Percentiles rank a stretch among this genome's conserved stretches.
phyloP scores from a whole-genome alignment of 345 rosid genomes.

The Linum tenue region DNA sequence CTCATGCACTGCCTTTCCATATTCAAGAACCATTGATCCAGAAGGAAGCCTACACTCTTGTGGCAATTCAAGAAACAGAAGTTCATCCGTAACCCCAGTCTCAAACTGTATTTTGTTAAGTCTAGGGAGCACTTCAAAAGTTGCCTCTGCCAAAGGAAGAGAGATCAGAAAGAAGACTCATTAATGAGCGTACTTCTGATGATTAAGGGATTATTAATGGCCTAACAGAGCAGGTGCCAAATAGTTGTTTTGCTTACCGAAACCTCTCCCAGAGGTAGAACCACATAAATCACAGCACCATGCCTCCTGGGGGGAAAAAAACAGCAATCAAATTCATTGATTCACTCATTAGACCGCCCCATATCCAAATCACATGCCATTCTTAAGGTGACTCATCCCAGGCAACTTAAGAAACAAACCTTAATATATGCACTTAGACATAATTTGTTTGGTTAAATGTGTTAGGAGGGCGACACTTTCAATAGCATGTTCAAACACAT shows the following conservation, averaged over 20 bases:
- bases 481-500: too few relatives aligned
- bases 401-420: not conserved
- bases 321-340: not conserved
- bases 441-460: too few relatives aligned
- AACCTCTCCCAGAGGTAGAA: constrained; percentile 3
- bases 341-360: not conserved
- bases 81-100: constrained; percentile 3
- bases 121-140: constrained; percentile 5
- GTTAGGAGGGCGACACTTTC: too few relatives aligned
- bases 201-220: not conserved
- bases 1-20: constrained; percentile 4
- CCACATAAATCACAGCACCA: not conserved
- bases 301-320: not conserved
- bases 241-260: not conserved
- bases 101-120: not conserved
- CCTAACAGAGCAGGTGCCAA: not conserved
- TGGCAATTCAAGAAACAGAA: not conserved
- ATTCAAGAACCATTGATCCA: constrained; percentile 2
- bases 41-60: constrained; percentile 3
- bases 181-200: not conserved
- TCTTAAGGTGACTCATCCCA: not conserved
- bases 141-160: not conserved
- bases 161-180: too few relatives aligned
- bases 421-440: not conserved
- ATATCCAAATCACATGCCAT: not conserved